Conservation (phyloP, 331 rosid species). For the Acacia pycnantha region DNA sequence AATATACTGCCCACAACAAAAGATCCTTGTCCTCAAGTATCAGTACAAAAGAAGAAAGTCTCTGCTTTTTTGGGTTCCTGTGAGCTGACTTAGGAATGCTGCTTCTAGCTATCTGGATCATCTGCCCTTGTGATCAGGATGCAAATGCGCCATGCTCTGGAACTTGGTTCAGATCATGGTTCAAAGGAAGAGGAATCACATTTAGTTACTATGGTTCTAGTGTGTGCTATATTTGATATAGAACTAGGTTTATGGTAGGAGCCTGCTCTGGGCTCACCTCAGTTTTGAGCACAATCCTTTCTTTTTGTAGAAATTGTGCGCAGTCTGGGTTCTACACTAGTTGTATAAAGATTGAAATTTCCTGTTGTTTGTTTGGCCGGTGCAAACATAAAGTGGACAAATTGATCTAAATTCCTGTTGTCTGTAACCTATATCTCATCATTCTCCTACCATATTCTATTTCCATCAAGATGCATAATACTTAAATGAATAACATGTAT, state of each 20-base stretch:
- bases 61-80: not conserved
- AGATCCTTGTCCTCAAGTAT: too few species aligned
- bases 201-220: not conserved
- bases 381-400: not conserved
- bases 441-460: not conserved
- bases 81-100: not conserved
- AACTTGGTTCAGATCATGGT: not conserved
- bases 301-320: not conserved
- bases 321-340: too few species aligned
- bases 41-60: not conserved
- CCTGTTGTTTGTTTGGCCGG: not conserved
- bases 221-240: not conserved
- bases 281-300: not conserved
- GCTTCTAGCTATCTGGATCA: not conserved
- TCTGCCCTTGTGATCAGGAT: not conserved
- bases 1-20: too few species aligned
- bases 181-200: not conserved
- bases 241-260: not conserved
- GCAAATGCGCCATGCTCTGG: not conserved
- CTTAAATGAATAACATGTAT: not conserved
- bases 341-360: not conserved
- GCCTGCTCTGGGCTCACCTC: not conserved
- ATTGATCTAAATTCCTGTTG: not conserved
- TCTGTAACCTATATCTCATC: not conserved
- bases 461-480: not conserved